phyloP scores from a whole-genome alignment of 2,329 filamentous ascomycete species.

The Colletotrichum sp. region DNA sequence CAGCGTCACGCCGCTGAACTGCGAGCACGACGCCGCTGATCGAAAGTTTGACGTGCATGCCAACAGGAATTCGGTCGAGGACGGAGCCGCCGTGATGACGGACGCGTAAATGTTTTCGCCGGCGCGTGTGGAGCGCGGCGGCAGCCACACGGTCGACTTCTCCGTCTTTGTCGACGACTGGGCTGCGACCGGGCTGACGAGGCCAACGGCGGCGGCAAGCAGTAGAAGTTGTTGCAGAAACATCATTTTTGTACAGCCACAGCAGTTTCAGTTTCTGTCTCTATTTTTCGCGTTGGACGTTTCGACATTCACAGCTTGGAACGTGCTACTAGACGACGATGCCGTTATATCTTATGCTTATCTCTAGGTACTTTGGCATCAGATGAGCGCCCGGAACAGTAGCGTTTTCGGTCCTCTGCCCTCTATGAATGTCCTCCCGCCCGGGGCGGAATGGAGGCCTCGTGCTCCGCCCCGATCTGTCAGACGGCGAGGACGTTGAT shows the following conservation, averaged over 20 bases:
- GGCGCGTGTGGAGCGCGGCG: constrained; percentile 1
- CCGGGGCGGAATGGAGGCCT: background rate
- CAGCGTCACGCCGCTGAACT: constrained; percentile 12
- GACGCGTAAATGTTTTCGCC: constrained; percentile 12
- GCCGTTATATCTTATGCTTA: background rate
- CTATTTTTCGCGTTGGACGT: background rate
- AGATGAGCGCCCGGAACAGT: background rate
- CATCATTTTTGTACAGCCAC: background rate
- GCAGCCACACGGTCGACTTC: constrained; percentile 12
- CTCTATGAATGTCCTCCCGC: background rate
- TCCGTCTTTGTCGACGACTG: constrained; percentile 5
- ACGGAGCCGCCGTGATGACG: constrained; percentile 17
- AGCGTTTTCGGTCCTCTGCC: background rate
- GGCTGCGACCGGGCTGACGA: background rate
- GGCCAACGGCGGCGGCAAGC: background rate
- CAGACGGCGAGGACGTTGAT: background rate
- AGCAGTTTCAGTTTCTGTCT: background rate
- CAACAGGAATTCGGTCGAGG: constrained; percentile 7
- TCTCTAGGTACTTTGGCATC: background rate
- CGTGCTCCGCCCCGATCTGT: background rate
- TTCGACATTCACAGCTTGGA: background rate
- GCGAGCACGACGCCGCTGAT: constrained; percentile 6
- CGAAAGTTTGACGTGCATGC: constrained; percentile 9
- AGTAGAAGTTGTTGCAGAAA: background rate
- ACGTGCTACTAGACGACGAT: background rate